Conservation (phyloP, 495 filamentous ascomycete genomes). For the Neurospora sp. region DNA sequence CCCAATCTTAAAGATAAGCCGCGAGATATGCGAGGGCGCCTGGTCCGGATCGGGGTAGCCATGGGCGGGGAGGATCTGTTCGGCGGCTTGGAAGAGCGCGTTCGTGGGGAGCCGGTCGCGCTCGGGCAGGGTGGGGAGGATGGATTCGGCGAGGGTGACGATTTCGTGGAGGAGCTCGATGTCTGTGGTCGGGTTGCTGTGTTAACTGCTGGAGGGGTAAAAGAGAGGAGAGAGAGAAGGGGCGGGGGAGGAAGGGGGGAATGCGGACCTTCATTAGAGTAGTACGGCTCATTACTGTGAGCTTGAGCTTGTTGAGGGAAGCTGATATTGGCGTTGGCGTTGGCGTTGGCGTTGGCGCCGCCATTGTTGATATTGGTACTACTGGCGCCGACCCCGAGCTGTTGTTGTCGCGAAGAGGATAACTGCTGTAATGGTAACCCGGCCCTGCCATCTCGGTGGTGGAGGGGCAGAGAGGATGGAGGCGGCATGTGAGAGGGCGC, state of each 20-base stretch:
- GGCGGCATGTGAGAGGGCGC: constrained; percentile 22
- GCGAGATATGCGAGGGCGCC: constrained; percentile 58
- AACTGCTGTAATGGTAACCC: constrained; percentile 21
- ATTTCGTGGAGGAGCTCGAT: constrained; percentile 70
- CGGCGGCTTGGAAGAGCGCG: constrained; percentile 73
- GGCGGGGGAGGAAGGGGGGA: not conserved
- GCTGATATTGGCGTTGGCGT: constrained; percentile 25
- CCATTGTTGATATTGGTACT: constrained; percentile 8
- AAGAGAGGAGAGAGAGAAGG: too few species aligned
- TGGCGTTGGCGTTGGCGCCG: constrained; percentile 4
- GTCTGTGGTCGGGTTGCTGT: constrained; percentile 38
- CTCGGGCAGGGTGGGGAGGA: constrained; percentile 43
- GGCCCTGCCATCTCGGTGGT: constrained; percentile 30
- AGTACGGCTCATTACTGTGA: constrained; percentile 20
- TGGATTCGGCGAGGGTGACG: constrained; percentile 56
- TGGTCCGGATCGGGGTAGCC: constrained; percentile 54
- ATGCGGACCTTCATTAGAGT: constrained; percentile 56
- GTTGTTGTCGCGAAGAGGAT: constrained; percentile 22
- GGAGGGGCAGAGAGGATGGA: constrained; percentile 21
- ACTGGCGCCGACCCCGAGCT: too few species aligned
- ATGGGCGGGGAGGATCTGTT: constrained; percentile 56
- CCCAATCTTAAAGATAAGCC: constrained; percentile 74
- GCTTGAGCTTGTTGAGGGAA: not conserved
- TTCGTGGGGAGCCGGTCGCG: constrained; percentile 59
- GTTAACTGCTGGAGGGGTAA: constrained; percentile 1